Conservation (phyloP, 2,329 filamentous ascomycete genomes). For the Blastomyces emzantsi region DNA sequence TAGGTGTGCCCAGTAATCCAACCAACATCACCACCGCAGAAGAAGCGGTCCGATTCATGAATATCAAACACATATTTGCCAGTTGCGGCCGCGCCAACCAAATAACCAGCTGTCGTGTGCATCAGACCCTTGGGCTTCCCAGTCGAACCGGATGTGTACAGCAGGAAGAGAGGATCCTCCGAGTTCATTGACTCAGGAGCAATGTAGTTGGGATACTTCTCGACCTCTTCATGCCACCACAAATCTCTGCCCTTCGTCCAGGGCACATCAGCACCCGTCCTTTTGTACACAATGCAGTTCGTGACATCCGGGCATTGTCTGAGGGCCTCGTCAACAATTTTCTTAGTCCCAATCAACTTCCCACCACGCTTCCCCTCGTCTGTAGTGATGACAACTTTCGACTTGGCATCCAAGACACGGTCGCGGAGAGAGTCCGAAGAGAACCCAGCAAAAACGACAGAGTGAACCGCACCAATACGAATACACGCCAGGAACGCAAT, state of each 20-base stretch:
- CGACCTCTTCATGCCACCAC: slow-evolving; percentile 99
- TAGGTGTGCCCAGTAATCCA: slow-evolving; percentile 99
- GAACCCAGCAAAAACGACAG: slow-evolving; percentile 96
- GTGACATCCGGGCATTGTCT: slow-evolving; percentile 89
- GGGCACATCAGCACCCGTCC: slow-evolving; percentile 85
- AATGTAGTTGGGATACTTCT: slow-evolving; percentile 92
- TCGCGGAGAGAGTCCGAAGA: slow-evolving; percentile 93
- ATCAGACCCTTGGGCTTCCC: slow-evolving; percentile 98
- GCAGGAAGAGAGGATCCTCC: slow-evolving; percentile 92
- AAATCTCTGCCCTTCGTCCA: slow-evolving; percentile 81
- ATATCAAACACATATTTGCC: slow-evolving; percentile 99
- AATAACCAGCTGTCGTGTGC: slow-evolving; percentile 93
- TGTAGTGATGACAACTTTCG: slow-evolving; percentile 89
- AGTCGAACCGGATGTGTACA: slow-evolving; percentile 96
- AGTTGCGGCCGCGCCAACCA: slow-evolving; percentile 85
- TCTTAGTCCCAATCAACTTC: slow-evolving; percentile 96
- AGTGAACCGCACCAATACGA: slow-evolving; percentile 92
- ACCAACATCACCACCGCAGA: slow-evolving; percentile 95
- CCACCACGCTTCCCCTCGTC: slow-evolving; percentile 98
- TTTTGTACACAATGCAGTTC: slow-evolving; percentile 84
- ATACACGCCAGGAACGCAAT: slow-evolving; percentile 84
- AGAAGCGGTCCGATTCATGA: slow-evolving; percentile 85
- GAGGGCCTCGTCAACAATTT: slow-evolving; percentile 95
- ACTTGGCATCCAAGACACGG: slow-evolving; percentile 82
- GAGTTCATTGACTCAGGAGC: slow-evolving; percentile 81